phyloP scores from a whole-genome alignment of 1,284 basidiomycete species.

The Ceratobasidium sp. region DNA sequence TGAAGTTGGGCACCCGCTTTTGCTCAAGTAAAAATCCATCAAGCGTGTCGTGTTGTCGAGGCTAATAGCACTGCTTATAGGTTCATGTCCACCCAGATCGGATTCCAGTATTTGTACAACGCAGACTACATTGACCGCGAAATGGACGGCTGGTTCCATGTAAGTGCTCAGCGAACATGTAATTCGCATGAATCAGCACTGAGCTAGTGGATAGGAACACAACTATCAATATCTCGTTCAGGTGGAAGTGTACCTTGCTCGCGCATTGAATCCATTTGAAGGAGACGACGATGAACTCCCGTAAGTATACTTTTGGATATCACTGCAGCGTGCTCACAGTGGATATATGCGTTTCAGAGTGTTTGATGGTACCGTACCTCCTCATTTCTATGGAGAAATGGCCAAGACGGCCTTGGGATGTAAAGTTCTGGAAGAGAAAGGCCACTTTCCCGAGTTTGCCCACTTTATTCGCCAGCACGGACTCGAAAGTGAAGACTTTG shows the following conservation, averaged over 20 bases:
- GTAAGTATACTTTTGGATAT: conserved; percentile 60
- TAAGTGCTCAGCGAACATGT: conserved; percentile 51
- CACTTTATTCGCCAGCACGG: conserved; percentile 90
- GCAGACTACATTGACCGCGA: conserved; percentile 93
- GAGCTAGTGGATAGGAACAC: conserved; percentile 65
- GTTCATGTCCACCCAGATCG: conserved; percentile 93
- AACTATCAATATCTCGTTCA: conserved; percentile 88
- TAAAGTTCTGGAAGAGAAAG: conserved; percentile 86
- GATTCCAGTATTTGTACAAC: conserved; percentile 90
- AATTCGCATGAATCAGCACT: background rate
- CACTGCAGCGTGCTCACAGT: background rate
- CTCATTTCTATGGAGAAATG: conserved; percentile 98
- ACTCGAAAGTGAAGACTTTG: conserved; percentile 81
- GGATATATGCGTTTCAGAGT: conserved; percentile 53
- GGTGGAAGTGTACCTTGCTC: conserved; percentile 84
- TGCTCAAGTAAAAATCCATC: conserved; percentile 72
- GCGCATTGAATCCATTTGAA: conserved; percentile 68
- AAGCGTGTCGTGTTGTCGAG: too few species aligned
- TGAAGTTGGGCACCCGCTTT: conserved; percentile 86
- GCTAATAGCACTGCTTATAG: too few species aligned
- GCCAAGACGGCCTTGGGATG: conserved; percentile 95
- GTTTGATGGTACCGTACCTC: conserved; percentile 89
- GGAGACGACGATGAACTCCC: conserved; percentile 68
- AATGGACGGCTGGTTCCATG: conserved; percentile 95
- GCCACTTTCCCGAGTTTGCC: conserved; percentile 90